Conservation (phyloP, 805 yeast species). For the Zygoascus ofunaensis region DNA sequence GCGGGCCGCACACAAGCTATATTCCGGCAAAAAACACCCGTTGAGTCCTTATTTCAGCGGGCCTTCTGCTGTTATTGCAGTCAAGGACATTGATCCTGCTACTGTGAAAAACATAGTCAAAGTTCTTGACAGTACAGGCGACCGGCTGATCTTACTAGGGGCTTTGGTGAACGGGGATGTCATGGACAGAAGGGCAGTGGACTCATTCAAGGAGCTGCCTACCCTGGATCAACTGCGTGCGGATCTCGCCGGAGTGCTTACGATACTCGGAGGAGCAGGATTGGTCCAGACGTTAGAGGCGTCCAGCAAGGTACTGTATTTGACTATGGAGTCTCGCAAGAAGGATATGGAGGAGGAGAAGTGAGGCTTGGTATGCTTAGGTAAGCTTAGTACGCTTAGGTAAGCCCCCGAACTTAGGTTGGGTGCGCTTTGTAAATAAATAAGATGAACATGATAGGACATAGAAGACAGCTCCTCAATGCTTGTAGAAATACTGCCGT, state of each 20-base stretch:
- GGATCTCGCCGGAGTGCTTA: slow-evolving; percentile 73
- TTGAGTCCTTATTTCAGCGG: slow-evolving; percentile 63
- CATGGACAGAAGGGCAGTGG: slow-evolving; percentile 43
- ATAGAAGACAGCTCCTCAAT: slow-evolving; percentile 3
- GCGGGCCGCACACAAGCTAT: slow-evolving; percentile 37
- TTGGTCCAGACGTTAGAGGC: slow-evolving; percentile 72
- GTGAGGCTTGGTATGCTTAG: background rate
- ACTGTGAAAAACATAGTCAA: slow-evolving; percentile 54
- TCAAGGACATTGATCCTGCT: slow-evolving; percentile 62
- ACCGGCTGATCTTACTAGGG: slow-evolving; percentile 72
- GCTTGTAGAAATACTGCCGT: slow-evolving; percentile 9
- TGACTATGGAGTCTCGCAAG: slow-evolving; percentile 61
- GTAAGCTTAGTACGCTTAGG: too few species aligned
- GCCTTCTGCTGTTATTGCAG: slow-evolving; percentile 73
- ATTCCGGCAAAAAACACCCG: slow-evolving; percentile 44
- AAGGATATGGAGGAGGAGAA: slow-evolving; percentile 31
- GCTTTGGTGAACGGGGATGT: slow-evolving; percentile 65
- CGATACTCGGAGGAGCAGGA: slow-evolving; percentile 84
- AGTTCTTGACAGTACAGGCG: slow-evolving; percentile 53
- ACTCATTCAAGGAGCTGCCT: slow-evolving; percentile 65
- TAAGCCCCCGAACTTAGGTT: too few species aligned
- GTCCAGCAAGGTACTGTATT: slow-evolving; percentile 56
- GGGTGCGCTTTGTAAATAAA: slow-evolving; percentile 1
- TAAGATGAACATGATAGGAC: too few species aligned
- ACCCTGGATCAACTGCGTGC: slow-evolving; percentile 61